Evolutionary conservation across 1,284 basidiomycete genomes (phyloP), one percentile per base, ranked within the genome.

Genomic region (Tylopilus sp.): DNA sequence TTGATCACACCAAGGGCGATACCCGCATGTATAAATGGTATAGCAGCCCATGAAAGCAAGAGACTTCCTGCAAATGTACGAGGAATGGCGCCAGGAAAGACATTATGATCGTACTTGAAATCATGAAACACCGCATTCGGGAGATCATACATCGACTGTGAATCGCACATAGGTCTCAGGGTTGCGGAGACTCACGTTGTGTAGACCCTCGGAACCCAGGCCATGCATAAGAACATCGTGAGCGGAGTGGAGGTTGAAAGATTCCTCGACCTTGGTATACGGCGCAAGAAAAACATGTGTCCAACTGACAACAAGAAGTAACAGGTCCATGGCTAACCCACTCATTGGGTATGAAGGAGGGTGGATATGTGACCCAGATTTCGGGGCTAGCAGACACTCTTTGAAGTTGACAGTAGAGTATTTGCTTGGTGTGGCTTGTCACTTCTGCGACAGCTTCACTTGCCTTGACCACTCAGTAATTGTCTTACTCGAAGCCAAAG

Each of bases 261-360:
- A 94, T 82, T 99, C 97, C 80, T 99, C 98, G 50, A 99, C 97
- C 82, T 99, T 99, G 6, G 93, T 94, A 78, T 93, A 96, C 0
- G 97, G 97, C 6, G 93, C 87, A 10, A 94, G 80, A 10, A 92
- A 71, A 64, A 96, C 90, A 74, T 96, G 92, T 2, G 79, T 70
- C 82, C 88, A 90, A 54, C 86, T 84, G 34, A 88, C 83, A 2
- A 81, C 72, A 52, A 93, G 78, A 12, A 94, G 79, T 8, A 90
- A 74, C 48, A 84, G 71, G 76, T 93, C 90, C n/a, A 87, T 77
- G 8, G 75, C 73, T 17, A 81, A 27, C 45, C 64, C 70, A 21
- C 48, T 69, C 77, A 77, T 78, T 19, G 13, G 37, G 23, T 34
- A 31, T 12, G n/a, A 27, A 48, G 7, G 23, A 29, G 41, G 48